Evolutionary conservation across 2,329 filamentous ascomycete genomes (phyloP), one percentile per base, ranked within the genome.

Genomic region (Boeremia exigua): DNA sequence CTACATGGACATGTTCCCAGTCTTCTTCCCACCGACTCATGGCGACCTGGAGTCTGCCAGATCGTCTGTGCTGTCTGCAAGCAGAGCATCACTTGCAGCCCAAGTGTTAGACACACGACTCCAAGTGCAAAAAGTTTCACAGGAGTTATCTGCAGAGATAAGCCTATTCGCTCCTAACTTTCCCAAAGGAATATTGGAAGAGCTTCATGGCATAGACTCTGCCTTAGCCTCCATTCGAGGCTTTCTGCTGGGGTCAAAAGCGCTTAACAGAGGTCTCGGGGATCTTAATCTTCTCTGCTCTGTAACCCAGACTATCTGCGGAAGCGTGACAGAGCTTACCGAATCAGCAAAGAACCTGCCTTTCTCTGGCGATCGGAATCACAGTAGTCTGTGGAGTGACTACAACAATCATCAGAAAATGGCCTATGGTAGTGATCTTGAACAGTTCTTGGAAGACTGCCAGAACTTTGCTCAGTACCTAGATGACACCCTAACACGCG

Each of bases 1-100:
- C 1, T 74, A 73, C 38, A 65, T 61, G 33, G 63, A 72, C 15
- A 63, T 68, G 25, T 48, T 75, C 4, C 69, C 71, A 0, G 63
- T 67, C 0, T 74, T 67, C 55, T 74, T 75, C 15, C 72, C 72
- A 10, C 71, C 71, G 12, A 73, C 68, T 17, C 64, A 71, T 43
- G 63, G 60, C 19, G 70, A 74, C 36, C 30, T 72, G 5, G 70
- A 72, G 15, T 55, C 55, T 17, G 60, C 64, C 3, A 55, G 54
- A 25, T 45, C 54, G 11, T 56, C 48, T 6, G 52, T 57, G 4
- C 34, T 40, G 38, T 56, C 54, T 36, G 37, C 46, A 15, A 61
- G 56, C 33, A 60, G 48, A 27, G 53, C 56, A 27, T 53, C 56
- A 5, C 44, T 67, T 6, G 60, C 54, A 17, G 27, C 42, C 17